Evolutionary conservation across 139 green algal species (phyloP), one percentile per base, ranked within the genome.

Genomic region (Chlorella ohadii): DNA sequence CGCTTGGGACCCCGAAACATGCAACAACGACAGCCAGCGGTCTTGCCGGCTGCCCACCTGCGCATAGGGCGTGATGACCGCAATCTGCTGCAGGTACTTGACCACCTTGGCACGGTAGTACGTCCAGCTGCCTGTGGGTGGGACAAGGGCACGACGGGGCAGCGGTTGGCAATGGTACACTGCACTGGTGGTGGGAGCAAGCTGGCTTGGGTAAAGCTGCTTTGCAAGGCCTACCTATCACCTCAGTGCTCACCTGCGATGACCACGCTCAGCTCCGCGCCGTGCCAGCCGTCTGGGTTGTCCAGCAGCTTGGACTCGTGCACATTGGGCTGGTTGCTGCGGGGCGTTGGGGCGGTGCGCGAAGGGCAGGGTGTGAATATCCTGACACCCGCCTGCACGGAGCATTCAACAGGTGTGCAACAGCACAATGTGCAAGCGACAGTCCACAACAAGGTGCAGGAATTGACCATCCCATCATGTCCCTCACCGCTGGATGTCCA

Each of bases 1-100:
- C n/a, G n/a, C n/a, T n/a, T n/a, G n/a, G n/a, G n/a, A n/a, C n/a
- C n/a, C n/a, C n/a, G n/a, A n/a, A n/a, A n/a, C n/a, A n/a, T n/a
- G n/a, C n/a, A n/a, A n/a, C n/a, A n/a, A n/a, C n/a, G n/a, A n/a
- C n/a, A 27, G 44, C 12, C 19, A 19, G 51, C 51, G 15, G 51
- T 13, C 51, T 22, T 59, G 51, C 15, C 51, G 11, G 51, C 63
- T 13, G 28, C 31, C 47, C 55, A 81, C 81, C 88, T 96, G 85
- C 1, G 96, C 92, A 85, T 99, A 99, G 12, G 96, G 96, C 6
- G 96, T 99, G 88, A 99, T 99, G 66, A 99, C 95, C 0, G 96
- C 96, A 65, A 99, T 98, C 89, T 98, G 96, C 39, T 96, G 90
- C 86, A 98, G 91, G 90, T 99, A 99, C 75, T 91, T 90, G 36